Evolutionary conservation across 176 grass and related monocot genomes (phyloP).

Genomic region (Oryza meyeriana): DNA sequence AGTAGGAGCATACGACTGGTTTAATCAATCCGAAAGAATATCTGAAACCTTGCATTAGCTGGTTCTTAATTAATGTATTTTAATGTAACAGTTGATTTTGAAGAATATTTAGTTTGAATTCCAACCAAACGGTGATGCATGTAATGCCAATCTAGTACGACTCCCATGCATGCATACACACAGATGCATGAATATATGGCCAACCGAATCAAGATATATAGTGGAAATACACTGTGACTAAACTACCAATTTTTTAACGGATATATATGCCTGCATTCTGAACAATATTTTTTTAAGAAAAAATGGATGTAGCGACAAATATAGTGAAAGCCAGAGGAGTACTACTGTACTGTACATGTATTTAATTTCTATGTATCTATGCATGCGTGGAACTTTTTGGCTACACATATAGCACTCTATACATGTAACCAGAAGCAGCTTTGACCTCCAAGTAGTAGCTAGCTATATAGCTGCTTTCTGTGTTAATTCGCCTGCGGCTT

Average conservation of each 20-base stretch:
- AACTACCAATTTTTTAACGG: not conserved
- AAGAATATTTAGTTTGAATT: not conserved
- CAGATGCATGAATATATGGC: not conserved
- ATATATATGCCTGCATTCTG: not conserved
- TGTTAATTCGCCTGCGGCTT: conserved; percentile 9
- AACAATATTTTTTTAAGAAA: not conserved
- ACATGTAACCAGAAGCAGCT: not conserved
- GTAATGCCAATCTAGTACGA: not conserved
- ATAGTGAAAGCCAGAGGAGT: not conserved
- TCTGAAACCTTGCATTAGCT: conserved; percentile 20
- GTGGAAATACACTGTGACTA: not conserved
- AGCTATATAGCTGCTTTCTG: not conserved
- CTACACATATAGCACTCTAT: not conserved
- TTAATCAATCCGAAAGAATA: conserved; percentile 42
- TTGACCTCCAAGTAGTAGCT: conserved; percentile 18
- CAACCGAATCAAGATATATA: not conserved
- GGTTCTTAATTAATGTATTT: not conserved
- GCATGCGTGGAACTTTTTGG: not conserved
- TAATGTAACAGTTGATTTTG: not conserved
- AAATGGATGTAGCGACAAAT: not conserved
- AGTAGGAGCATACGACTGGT: conserved; percentile 37
- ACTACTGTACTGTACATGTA: not conserved
- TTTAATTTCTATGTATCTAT: not conserved
- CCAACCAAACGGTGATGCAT: not conserved
- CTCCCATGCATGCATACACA: not conserved